Conservation (phyloP, 805 yeast species). For the Kodamaea restingae region DNA sequence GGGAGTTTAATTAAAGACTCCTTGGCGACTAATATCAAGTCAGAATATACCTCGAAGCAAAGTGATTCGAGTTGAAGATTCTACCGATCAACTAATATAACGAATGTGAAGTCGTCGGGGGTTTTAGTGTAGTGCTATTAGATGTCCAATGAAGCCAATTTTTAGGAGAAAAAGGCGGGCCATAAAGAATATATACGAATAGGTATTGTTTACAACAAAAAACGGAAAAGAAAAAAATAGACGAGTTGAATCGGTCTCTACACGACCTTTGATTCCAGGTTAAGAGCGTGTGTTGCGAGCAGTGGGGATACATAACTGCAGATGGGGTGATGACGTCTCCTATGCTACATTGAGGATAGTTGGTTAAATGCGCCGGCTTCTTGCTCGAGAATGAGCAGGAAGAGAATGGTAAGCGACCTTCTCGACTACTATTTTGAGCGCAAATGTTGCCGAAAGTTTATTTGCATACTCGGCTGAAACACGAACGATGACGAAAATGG, state of each 20-base stretch:
- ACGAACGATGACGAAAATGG: background rate
- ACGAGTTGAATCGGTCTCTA: background rate
- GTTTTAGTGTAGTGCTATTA: too few species aligned
- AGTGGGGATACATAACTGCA: too few species aligned
- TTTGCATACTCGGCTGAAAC: slow-evolving; percentile 4
- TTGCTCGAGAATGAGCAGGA: too few species aligned
- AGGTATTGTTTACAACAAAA: background rate
- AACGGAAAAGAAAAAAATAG: slow-evolving; percentile 1
- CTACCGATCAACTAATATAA: background rate
- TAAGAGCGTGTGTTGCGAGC: background rate
- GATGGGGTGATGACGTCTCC: too few species aligned
- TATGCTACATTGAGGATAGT: too few species aligned
- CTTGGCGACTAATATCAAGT: background rate
- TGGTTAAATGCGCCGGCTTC: too few species aligned
- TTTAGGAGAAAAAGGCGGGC: background rate
- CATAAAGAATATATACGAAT: slow-evolving; percentile 1
- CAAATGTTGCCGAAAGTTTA: background rate
- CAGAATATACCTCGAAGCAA: background rate
- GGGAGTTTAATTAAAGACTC: slow-evolving; percentile 1
- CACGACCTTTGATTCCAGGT: background rate
- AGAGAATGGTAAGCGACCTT: too few species aligned
- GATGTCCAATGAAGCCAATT: too few species aligned
- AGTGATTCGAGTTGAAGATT: background rate
- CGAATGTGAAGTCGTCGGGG: slow-evolving; percentile 1
- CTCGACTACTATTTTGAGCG: too few species aligned